phyloP scores from a whole-genome alignment of 495 filamentous ascomycete species.

The Aspergillus mulundensis region DNA sequence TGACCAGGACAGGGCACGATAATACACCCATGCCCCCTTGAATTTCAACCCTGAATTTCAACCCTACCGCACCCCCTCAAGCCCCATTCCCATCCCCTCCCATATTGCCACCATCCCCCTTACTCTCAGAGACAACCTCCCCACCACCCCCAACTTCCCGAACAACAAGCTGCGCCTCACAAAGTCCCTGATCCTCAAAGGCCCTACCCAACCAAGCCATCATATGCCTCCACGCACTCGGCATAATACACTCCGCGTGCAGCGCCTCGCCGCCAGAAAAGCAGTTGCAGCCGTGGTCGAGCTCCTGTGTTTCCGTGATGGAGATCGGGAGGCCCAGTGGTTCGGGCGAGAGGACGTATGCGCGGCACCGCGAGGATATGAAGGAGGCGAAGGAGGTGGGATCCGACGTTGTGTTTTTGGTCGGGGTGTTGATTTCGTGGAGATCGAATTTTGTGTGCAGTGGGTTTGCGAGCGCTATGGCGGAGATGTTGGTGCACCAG shows the following conservation, averaged over 20 bases:
- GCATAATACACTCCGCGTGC: constrained; percentile 41
- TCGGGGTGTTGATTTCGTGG: background rate
- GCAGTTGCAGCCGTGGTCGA: constrained; percentile 41
- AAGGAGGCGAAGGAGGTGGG: constrained; percentile 31
- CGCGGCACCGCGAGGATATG: constrained; percentile 51
- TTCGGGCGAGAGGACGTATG: constrained; percentile 52
- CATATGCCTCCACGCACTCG: constrained; percentile 33
- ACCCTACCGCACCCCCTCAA: no score
- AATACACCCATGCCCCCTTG: no score
- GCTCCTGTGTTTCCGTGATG: constrained; percentile 35
- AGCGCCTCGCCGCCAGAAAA: constrained; percentile 42
- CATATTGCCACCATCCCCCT: background rate
- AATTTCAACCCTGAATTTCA: no score
- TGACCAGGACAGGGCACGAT: no score
- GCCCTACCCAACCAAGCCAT: constrained; percentile 40
- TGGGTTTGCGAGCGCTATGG: constrained; percentile 34
- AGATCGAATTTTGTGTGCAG: constrained; percentile 22
- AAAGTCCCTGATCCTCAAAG: constrained; percentile 28
- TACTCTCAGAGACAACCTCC: background rate
- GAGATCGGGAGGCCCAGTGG: constrained; percentile 46
- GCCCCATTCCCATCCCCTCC: background rate
- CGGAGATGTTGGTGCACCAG: constrained; percentile 33
- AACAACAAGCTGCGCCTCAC: constrained; percentile 21
- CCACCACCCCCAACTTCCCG: background rate
- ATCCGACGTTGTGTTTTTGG: constrained; percentile 8